These are phyloP conservation scores for Saccharomyces hybrid DNA, from an alignment of 1,139 yeast genomes.

Conservation along the genomic window DNA sequence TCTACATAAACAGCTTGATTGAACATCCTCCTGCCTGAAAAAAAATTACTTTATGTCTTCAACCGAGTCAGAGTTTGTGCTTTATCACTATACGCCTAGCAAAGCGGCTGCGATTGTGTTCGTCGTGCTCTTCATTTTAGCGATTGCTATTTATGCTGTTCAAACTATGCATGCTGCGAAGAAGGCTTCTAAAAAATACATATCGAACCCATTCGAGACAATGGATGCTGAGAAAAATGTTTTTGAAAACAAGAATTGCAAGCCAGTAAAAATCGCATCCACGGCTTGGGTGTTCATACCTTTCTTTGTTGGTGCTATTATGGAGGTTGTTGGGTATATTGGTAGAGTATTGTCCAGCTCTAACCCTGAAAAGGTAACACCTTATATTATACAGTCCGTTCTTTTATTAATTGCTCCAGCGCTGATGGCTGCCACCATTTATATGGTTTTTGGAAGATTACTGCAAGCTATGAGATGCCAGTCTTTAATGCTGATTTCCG, in stretches of 20 bases:
- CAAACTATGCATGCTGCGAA: background rate
- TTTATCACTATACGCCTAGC: conserved; percentile 9
- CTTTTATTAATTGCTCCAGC: conserved; percentile 40
- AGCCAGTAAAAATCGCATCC: conserved; percentile 1
- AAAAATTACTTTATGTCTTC: too few species aligned
- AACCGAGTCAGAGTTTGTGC: conserved; percentile 4
- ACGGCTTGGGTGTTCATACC: conserved; percentile 22
- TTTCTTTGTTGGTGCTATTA: conserved; percentile 26
- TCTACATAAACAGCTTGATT: too few species aligned
- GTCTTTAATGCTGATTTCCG: conserved; percentile 30
- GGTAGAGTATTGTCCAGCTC: conserved; percentile 30
- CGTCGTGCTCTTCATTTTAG: conserved; percentile 11
- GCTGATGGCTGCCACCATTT: conserved; percentile 40
- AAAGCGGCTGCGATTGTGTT: conserved; percentile 15
- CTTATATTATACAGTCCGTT: conserved; percentile 35
- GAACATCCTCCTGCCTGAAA: too few species aligned
- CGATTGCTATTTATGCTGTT: conserved; percentile 1
- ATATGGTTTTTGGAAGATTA: conserved; percentile 39
- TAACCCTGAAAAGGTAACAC: conserved; percentile 18
- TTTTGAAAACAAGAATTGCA: conserved; percentile 7
- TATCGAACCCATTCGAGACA: conserved; percentile 1
- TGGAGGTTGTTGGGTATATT: conserved; percentile 35
- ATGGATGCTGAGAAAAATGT: conserved; percentile 2
- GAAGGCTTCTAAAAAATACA: background rate
- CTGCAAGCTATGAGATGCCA: conserved; percentile 29